Evolutionary conservation across 352 stramenopile genomes (phyloP).

Genomic region (Pythium folliculosum): DNA sequence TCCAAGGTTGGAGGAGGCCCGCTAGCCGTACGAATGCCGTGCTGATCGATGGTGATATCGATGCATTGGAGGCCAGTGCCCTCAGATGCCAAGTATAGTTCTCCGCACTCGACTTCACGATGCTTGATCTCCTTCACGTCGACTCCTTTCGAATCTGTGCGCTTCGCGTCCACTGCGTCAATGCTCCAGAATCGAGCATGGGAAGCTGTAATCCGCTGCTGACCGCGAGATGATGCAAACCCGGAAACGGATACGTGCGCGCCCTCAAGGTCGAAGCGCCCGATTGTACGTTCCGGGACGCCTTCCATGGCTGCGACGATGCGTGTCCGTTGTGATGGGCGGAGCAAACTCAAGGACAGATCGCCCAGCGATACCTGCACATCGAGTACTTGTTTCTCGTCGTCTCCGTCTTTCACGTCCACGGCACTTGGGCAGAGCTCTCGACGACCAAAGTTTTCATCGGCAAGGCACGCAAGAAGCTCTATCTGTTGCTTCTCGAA

Average conservation of each 20-base stretch:
- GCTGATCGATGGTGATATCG: conserved; percentile 52
- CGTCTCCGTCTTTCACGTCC: conserved; percentile 18
- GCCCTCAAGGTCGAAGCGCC: conserved; percentile 42
- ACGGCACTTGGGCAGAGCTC: conserved; percentile 13
- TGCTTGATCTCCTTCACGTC: neutral
- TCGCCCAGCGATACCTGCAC: conserved; percentile 52
- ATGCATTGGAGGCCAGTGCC: conserved; percentile 27
- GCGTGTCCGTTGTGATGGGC: conserved; percentile 1
- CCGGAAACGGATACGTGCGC: conserved; percentile 40
- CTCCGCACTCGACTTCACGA: conserved; percentile 35
- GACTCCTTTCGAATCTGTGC: neutral
- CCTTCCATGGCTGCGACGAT: conserved; percentile 19
- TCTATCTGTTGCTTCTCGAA: conserved; percentile 68
- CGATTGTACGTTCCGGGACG: conserved; percentile 37
- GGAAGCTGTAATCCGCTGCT: conserved; percentile 46
- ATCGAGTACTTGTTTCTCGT: conserved; percentile 49
- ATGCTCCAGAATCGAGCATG: conserved; percentile 53
- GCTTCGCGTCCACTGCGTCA: conserved; percentile 28
- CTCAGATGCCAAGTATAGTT: conserved; percentile 34
- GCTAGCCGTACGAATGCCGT: conserved; percentile 1
- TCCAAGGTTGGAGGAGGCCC: conserved; percentile 32
- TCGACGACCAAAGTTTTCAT: conserved; percentile 56
- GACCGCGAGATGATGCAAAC: conserved; percentile 54
- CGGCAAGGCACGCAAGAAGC: conserved; percentile 55
- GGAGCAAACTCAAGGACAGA: conserved; percentile 40